A percentile compares a stretch with the other conserved stretches of the same genome.
Conservation (phyloP, 331 rosid genomes). For the Spiraea crenata region DNA sequence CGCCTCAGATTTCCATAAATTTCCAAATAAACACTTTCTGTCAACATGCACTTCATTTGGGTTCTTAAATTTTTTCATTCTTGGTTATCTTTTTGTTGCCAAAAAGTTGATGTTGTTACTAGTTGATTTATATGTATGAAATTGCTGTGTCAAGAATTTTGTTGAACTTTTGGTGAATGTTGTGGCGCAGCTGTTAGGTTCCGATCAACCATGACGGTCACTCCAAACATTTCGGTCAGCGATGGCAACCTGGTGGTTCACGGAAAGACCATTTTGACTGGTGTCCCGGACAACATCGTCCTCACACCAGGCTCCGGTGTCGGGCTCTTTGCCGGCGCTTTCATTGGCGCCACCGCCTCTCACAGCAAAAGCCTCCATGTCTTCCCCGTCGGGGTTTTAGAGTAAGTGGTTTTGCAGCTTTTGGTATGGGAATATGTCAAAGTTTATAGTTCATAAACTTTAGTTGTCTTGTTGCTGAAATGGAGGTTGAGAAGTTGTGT, state of each 20-base stretch:
- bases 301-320: constrained; percentile 60
- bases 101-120: not conserved
- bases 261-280: constrained; percentile 77
- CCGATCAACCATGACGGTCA: constrained; percentile 67
- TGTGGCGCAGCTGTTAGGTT: constrained; percentile 33
- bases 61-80: not conserved
- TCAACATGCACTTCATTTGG: not conserved
- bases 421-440: not conserved
- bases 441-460: not conserved
- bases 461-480: not conserved
- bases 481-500: not conserved
- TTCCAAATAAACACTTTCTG: not conserved
- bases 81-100: not conserved
- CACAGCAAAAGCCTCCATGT: constrained; percentile 77
- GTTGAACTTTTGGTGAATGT: constrained; percentile 13
- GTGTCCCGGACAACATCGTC: constrained; percentile 83
- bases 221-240: constrained; percentile 60
- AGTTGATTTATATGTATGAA: not conserved
- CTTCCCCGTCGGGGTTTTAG: constrained; percentile 73
- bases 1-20: not conserved
- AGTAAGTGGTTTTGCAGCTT: constrained; percentile 46
- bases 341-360: constrained; percentile 81
- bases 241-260: constrained; percentile 86
- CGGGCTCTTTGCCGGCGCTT: constrained; percentile 78
- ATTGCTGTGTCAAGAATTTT: not conserved